A percentile compares a stretch with the other conserved stretches of the same genome.
Evolutionary conservation across 2,329 filamentous ascomycete species (phyloP).

Genomic region (Colletotrichum graminicola): DNA sequence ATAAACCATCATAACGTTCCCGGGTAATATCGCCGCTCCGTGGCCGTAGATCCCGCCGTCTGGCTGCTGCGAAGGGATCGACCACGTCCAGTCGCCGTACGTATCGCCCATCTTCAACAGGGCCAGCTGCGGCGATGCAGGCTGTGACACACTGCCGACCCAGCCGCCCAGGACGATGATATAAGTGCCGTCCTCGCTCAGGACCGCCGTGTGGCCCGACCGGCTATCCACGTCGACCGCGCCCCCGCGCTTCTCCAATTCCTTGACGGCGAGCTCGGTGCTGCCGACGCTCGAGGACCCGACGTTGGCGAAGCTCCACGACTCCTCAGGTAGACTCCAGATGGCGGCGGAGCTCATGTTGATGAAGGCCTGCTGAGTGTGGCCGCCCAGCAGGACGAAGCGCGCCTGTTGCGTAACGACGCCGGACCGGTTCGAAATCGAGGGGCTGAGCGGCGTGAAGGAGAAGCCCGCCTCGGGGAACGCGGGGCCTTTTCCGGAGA

Average conservation of each 20-base stretch:
- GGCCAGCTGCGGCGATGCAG: conserved; percentile 85
- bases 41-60: conserved; percentile 70
- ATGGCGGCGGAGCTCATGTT: conserved; percentile 94
- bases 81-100: conserved; percentile 82
- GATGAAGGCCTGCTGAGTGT: conserved; percentile 86
- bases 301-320: conserved; percentile 86
- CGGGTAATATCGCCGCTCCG: conserved; percentile 72
- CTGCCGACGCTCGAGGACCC: conserved; percentile 49
- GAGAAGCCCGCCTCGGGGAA: conserved; percentile 86
- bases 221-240: conserved; percentile 74
- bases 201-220: conserved; percentile 88
- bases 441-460: conserved; percentile 79
- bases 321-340: conserved; percentile 87
- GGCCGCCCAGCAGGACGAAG: conserved; percentile 86
- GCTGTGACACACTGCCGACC: conserved; percentile 83
- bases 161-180: conserved; percentile 89
- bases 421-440: conserved; percentile 75
- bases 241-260: conserved; percentile 44
- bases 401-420: conserved; percentile 78
- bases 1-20: conserved; percentile 77
- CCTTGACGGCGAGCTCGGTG: conserved; percentile 69
- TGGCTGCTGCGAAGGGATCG: conserved; percentile 66
- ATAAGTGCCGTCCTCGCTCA: conserved; percentile 82
- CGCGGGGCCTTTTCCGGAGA: conserved; percentile 58
- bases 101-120: conserved; percentile 80